Base-by-base conservation (phyloP, 2,329 filamentous ascomycete species). In the Microsporum ferrugineum region DNA sequence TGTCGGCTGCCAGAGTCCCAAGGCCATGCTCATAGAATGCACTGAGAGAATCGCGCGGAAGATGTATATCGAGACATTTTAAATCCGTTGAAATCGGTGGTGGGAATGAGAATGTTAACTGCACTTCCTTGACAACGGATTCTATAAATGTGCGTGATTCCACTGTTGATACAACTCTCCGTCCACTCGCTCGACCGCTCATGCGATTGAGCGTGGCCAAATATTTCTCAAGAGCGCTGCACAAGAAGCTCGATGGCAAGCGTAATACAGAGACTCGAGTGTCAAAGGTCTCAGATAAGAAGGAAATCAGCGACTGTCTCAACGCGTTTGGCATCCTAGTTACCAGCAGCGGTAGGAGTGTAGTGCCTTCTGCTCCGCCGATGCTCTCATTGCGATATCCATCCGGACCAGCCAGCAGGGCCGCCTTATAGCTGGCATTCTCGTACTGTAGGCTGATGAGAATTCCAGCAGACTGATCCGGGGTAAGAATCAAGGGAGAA, bases 251-350 rank as follows among this genome's bases (percentile, higher is more conserved):
- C 0, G 78, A 75, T 0, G 76, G 69, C 2, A 82, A 72, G 3
- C 70, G 71, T 29, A 82, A 64, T 3, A 75, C 68, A 4, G 77
- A 74, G 53, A 76, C 73, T 63, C 78, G 78, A 2, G 77, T 73
- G 63, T 83, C 80, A 66, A 83, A 82, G 61, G 72, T 77, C 0
- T 76, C 71, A 3, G 74, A 70, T 12, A 83, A 66, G 65, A 82
- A 82, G 12, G 76, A 69, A 58, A 80, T 68, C 59, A 82, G 75
- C 1, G 74, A 73, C 41, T 80, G 77, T 3, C 80, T 75, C 8
- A 82, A 69, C 0, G 76, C 69, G 38, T 73, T 78, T 1, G 80
- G 80, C 67, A 82, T 77, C 62, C 78, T 78, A 2, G 79, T 76
- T 45, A 82, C 68, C 12, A 82, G 70, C 12, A 82, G 68, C 0